phyloP scores from a whole-genome alignment of 225 moss, liverwort and hornwort genomes.

The Pseudoscleropodium purum region DNA sequence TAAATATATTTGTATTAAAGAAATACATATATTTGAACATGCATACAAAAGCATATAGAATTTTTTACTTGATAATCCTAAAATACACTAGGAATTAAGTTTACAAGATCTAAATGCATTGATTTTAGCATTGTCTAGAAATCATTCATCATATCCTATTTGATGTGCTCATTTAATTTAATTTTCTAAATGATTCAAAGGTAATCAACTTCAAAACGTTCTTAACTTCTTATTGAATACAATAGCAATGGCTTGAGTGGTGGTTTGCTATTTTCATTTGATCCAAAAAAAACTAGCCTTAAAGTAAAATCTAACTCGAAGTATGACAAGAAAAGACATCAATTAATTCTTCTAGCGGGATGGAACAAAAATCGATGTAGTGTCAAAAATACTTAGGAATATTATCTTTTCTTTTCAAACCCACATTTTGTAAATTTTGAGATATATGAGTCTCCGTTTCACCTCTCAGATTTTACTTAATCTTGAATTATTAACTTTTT shows the following conservation, averaged over 20 bases:
- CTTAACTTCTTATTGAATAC: background rate
- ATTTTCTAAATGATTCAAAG: background rate
- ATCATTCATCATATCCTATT: background rate
- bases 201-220: background rate
- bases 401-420: background rate
- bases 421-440: background rate
- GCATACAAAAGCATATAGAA: background rate
- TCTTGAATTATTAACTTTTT: background rate
- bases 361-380: no score
- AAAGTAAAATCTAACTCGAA: background rate
- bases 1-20: background rate
- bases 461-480: background rate
- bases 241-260: background rate
- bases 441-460: background rate
- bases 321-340: background rate
- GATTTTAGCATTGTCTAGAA: background rate
- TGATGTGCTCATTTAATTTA: background rate
- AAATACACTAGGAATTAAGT: background rate
- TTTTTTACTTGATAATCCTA: background rate
- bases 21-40: background rate
- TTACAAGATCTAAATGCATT: background rate
- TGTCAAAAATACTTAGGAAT: background rate
- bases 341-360: background rate
- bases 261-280: background rate
- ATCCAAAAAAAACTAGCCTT: background rate